A percentile compares a stretch with the other conserved stretches of the same genome.
phyloP scores from a whole-genome alignment of 2,329 filamentous ascomycete genomes.

The Paecilomyces sp. region DNA sequence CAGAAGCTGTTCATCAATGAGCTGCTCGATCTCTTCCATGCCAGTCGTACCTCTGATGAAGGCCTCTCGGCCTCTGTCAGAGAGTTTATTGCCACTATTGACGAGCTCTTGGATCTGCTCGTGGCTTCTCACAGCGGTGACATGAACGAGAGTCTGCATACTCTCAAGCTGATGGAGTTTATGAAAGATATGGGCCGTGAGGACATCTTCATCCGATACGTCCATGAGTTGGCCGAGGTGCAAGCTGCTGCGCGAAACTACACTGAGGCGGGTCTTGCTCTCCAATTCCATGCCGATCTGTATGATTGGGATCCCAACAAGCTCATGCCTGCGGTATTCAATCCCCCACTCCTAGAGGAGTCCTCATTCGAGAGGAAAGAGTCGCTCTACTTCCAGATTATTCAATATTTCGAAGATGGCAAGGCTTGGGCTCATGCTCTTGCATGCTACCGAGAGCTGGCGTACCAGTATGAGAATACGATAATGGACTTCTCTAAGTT shows the following conservation, averaged over 20 bases:
- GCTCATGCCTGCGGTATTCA: constrained; percentile 57
- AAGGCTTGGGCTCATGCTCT: constrained; percentile 87
- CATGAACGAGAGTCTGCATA: constrained; percentile 75
- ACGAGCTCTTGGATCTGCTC: constrained; percentile 84
- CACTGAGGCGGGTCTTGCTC: constrained; percentile 79
- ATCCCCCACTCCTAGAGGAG: constrained; percentile 74
- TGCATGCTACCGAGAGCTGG: constrained; percentile 81
- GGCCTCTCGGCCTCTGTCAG: constrained; percentile 68
- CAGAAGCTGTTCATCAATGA: constrained; percentile 91
- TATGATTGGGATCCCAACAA: constrained; percentile 81
- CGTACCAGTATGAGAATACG: constrained; percentile 83
- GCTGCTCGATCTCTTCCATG: constrained; percentile 71
- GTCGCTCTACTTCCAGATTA: constrained; percentile 86
- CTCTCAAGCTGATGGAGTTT: constrained; percentile 88
- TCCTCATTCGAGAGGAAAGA: constrained; percentile 90
- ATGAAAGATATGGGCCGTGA: constrained; percentile 94
- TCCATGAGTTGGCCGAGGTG: constrained; percentile 78
- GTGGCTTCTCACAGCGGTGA: constrained; percentile 78
- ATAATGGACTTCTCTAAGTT: constrained; percentile 88
- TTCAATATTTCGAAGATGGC: constrained; percentile 90
- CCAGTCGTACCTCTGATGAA: constrained; percentile 62
- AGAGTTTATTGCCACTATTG: constrained; percentile 73
- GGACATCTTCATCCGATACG: constrained; percentile 92
- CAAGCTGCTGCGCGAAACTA: constrained; percentile 71
- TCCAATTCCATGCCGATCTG: constrained; percentile 84